Evolutionary conservation across 1,284 basidiomycete species (phyloP).

Genomic region (Rhodotorula sp.): DNA sequence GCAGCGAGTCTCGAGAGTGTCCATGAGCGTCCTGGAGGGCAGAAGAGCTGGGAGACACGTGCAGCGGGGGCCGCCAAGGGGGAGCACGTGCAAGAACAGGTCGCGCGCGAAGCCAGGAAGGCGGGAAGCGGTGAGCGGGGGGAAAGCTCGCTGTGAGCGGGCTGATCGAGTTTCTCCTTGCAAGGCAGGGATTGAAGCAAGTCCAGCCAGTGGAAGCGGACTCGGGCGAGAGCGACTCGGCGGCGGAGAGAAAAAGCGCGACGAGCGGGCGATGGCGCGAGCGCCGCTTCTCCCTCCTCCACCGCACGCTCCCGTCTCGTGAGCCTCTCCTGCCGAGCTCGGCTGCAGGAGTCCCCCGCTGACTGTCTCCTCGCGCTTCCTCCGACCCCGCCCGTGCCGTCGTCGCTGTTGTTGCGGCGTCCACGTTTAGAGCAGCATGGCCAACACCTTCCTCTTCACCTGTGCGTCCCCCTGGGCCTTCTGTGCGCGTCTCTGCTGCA

Average conservation of each 20-base stretch:
- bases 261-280: neutral
- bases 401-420: neutral
- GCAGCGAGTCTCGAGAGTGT: too few species aligned
- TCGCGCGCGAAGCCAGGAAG: too few species aligned
- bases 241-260: neutral
- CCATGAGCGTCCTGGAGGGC: too few species aligned
- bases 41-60: too few species aligned
- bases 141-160: too few species aligned
- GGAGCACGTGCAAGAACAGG: too few species aligned
- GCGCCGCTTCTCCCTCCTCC: neutral
- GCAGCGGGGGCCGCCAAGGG: too few species aligned
- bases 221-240: too few species aligned
- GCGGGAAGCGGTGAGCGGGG: too few species aligned
- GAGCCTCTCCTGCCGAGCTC: neutral
- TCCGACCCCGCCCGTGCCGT: neutral
- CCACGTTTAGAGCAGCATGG: conserved; percentile 16
- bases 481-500: neutral
- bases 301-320: neutral
- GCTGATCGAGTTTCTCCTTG: too few species aligned
- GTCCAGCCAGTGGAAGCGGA: too few species aligned
- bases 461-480: conserved; percentile 8
- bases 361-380: neutral
- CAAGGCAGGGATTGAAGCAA: too few species aligned
- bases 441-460: conserved; percentile 43
- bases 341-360: neutral